Percentiles rank a stretch among this genome's conserved stretches.
These are phyloP conservation scores for Nicotiana otophora DNA, from an alignment of 257 asterid species.

Conservation along the genomic window DNA sequence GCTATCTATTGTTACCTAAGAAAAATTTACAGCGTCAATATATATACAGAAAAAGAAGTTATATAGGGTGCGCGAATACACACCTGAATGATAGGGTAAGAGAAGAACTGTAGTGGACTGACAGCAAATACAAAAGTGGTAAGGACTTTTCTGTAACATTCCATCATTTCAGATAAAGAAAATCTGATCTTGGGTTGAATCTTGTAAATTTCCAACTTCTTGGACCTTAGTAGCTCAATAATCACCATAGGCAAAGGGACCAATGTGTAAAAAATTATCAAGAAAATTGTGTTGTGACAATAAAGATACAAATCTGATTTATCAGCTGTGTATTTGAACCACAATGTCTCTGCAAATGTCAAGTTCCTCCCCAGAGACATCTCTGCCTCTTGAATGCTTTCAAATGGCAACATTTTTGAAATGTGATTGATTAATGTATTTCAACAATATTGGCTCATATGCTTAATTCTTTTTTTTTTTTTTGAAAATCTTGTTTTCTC, in stretches of 20 bases:
- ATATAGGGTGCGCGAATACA: background rate
- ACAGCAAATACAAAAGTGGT: slow-evolving; percentile 42
- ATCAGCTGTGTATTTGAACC: slow-evolving; percentile 54
- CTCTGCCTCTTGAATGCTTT: slow-evolving; percentile 46
- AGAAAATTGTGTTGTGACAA: slow-evolving; percentile 58
- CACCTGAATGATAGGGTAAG: slow-evolving; percentile 61
- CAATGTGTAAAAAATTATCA: slow-evolving; percentile 50
- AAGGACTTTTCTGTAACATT: slow-evolving; percentile 50
- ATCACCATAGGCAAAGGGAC: slow-evolving; percentile 50
- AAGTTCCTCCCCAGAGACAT: slow-evolving; percentile 51
- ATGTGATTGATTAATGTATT: background rate
- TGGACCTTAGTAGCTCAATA: slow-evolving; percentile 37
- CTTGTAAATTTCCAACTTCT: slow-evolving; percentile 41
- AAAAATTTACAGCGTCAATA: too few species aligned
- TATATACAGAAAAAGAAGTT: background rate
- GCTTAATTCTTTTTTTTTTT: background rate
- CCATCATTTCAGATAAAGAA: slow-evolving; percentile 42
- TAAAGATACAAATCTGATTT: slow-evolving; percentile 52
- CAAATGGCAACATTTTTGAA: slow-evolving; percentile 46
- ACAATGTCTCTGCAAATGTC: slow-evolving; percentile 45
- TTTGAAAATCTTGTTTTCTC: slow-evolving; percentile 7
- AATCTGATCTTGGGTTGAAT: slow-evolving; percentile 53
- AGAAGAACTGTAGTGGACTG: slow-evolving; percentile 56
- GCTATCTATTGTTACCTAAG: too few species aligned
- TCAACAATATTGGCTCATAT: background rate